A percentile compares a stretch with the other conserved stretches of the same genome.
Conservation (phyloP, 2,329 filamentous ascomycete species). For the Colletotrichum horii region DNA sequence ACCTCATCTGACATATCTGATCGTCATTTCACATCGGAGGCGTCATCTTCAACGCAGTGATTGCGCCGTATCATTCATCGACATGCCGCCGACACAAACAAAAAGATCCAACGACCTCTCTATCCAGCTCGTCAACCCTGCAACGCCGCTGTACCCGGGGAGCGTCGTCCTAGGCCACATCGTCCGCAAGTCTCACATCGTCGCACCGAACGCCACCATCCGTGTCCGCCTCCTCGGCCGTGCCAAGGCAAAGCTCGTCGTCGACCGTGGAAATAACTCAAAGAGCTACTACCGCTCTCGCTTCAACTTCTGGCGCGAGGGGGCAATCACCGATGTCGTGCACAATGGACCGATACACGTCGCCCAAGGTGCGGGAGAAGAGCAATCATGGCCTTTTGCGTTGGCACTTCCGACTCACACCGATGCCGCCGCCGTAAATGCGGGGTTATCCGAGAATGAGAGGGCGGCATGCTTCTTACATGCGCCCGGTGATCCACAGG, state of each 20-base stretch:
- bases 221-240: constrained; percentile 28
- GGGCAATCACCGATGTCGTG: constrained; percentile 15
- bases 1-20: background rate
- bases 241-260: constrained; percentile 29
- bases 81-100: background rate
- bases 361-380: background rate
- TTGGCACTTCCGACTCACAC: constrained; percentile 29
- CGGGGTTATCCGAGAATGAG: background rate
- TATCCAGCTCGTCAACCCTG: background rate
- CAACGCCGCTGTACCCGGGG: constrained; percentile 22
- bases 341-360: constrained; percentile 30
- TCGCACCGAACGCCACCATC: constrained; percentile 25
- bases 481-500: background rate
- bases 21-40: background rate
- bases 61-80: accelerated
- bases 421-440: background rate
- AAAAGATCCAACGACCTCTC: background rate
- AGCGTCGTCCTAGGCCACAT: constrained; percentile 31
- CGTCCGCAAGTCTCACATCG: constrained; percentile 21
- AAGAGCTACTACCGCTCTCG: constrained; percentile 25
- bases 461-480: constrained; percentile 23
- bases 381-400: constrained; percentile 30
- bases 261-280: constrained; percentile 6
- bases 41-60: background rate
- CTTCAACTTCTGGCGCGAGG: constrained; percentile 28